Evolutionary conservation across 768 basidiomycete genomes (phyloP).

Genomic region (Tricholoma terreum): DNA sequence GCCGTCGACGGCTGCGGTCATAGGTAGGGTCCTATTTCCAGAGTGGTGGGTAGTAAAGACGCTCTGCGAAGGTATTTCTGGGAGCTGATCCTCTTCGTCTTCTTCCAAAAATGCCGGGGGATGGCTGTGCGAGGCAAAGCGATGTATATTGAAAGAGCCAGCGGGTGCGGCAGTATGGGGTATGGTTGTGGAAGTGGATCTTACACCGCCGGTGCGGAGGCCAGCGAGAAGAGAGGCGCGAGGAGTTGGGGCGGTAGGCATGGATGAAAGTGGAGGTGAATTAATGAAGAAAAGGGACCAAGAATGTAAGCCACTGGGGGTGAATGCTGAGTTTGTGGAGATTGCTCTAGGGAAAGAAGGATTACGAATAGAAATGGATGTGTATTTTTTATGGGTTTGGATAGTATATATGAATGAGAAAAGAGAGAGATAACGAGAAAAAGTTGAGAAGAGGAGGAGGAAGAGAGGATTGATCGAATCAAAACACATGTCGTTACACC

Average conservation of each 20-base stretch:
- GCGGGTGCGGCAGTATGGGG: conserved; percentile 70
- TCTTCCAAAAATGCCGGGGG: conserved; percentile 44
- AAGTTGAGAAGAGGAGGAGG: conserved; percentile 27
- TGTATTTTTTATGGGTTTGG: conserved; percentile 7
- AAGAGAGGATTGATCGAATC: conserved; percentile 30
- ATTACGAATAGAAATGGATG: conserved; percentile 18
- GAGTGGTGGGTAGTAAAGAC: conserved; percentile 43
- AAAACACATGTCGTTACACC: conserved; percentile 20
- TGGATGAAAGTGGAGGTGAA: conserved; percentile 37
- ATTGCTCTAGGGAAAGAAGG: conserved; percentile 18
- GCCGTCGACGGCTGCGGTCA: conserved; percentile 73
- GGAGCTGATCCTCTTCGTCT: conserved; percentile 62
- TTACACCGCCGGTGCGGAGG: conserved; percentile 88
- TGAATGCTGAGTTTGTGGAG: conserved; percentile 13
- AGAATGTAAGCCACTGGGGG: conserved; percentile 18
- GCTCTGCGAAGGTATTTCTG: conserved; percentile 52
- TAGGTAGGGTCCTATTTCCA: conserved; percentile 45
- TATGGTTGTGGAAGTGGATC: conserved; percentile 58
- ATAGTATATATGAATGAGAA: conserved; percentile 20
- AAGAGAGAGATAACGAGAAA: conserved; percentile 18
- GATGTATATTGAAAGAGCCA: conserved; percentile 61
- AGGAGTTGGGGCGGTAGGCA: conserved; percentile 48
- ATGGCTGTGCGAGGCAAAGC: conserved; percentile 47
- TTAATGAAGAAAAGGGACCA: conserved; percentile 36
- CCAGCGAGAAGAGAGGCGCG: conserved; percentile 86